Base-by-base conservation (phyloP, 2,329 filamentous ascomycete genomes). In the Fusarium nisikadoi region DNA sequence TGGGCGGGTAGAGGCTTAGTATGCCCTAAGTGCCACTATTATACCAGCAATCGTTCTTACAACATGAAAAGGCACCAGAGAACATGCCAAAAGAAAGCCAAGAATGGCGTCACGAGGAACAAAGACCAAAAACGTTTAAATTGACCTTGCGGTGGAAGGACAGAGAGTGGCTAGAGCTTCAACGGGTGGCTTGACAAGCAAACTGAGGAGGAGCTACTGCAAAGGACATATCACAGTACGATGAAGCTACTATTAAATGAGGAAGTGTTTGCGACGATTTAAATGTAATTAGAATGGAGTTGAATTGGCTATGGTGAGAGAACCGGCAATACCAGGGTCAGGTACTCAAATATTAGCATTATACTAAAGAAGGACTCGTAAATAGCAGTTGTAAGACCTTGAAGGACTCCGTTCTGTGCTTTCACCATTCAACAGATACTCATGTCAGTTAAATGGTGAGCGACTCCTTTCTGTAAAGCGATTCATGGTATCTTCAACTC, bases 71-170 rank as follows among this genome's bases (percentile, higher is more conserved):
- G 49, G 0, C 49, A 52, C 3, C 49, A 36, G 13, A 52, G 6
- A 0, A 4, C 2, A 16, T 52, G 31, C 23, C 4, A 16, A 27
- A 52, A 14, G 13, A 36, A 20, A 3, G 47, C 0, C 3, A 36
- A 36, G 0, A 20, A 0, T 50, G 8, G 17, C 4, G 0, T 19
- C 8, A 1, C 17, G 6, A 20, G 4, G 1, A 8, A 13, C 1
- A 1, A 25, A 36, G n/a, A 35, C 2, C n/a, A 35, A 3, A 33
- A n/a, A 0, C 3, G 1, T 23, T n/a, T 16, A 31, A 5, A 8
- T 31, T n/a, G 27, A 8, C 19, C n/a, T 27, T 45, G 19, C 10
- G 7, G 42, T 9, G 11, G 9, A 27, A 45, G 27, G 27, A 8
- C 11, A n/a, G 27, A 9, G 27, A 4, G 13, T n/a, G 20, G 13